Conservation (phyloP, 2,329 filamentous ascomycete species). For the Cladorrhinum sp. region DNA sequence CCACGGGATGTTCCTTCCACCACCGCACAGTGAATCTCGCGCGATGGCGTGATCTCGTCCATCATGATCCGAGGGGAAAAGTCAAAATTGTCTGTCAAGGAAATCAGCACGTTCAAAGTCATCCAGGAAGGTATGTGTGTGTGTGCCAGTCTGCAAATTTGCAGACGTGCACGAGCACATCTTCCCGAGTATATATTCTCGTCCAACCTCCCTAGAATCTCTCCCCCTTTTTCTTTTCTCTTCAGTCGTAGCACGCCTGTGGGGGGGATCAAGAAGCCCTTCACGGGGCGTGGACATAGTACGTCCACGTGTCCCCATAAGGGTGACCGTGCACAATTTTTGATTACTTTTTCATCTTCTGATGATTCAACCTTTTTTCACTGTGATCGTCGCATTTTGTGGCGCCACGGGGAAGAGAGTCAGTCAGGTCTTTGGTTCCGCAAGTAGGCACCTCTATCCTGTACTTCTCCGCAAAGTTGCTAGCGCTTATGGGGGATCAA, state of each 20-base stretch:
- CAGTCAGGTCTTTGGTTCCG: no score
- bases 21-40: neutral
- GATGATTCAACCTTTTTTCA: no score
- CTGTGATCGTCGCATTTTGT: no score
- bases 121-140: neutral
- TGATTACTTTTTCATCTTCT: no score
- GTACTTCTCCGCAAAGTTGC: no score
- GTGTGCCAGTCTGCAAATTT: neutral
- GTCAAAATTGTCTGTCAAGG: neutral
- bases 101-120: neutral
- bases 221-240: constrained; percentile 2
- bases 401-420: no score
- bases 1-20: neutral
- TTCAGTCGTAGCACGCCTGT: neutral
- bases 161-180: neutral
- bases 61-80: neutral
- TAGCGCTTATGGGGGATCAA: no score
- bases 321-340: no score
- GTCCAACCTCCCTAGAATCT: neutral
- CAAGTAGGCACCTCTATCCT: no score
- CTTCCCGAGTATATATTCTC: neutral
- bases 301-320: no score
- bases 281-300: no score
- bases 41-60: neutral
- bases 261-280: neutral